A percentile compares a stretch with the other conserved stretches of the same genome.
phyloP scores from a whole-genome alignment of 768 basidiomycete genomes.

The Paxillus rubicundulus region DNA sequence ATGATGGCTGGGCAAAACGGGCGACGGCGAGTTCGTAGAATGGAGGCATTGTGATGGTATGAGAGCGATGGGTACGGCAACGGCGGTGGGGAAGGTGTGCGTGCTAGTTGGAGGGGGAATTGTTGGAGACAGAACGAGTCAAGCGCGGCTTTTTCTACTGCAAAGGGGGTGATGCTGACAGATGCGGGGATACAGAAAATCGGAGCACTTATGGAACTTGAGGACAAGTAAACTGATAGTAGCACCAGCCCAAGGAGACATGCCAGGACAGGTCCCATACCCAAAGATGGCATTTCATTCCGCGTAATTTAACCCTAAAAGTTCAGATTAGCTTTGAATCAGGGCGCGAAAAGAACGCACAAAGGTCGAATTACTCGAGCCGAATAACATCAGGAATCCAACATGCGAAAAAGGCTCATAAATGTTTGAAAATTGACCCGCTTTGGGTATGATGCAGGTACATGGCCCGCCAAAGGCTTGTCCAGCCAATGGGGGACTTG shows the following conservation, averaged over 20 bases:
- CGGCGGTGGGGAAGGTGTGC: background rate
- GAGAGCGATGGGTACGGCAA: background rate
- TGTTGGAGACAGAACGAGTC: background rate
- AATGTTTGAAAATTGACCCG: too few species aligned
- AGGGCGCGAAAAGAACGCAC: constrained; percentile 14
- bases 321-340: constrained; percentile 29
- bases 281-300: too few species aligned
- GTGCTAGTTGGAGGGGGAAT: background rate
- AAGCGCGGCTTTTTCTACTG: constrained; percentile 22
- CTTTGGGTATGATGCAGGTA: too few species aligned
- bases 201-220: constrained; percentile 8
- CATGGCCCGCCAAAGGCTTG: too few species aligned
- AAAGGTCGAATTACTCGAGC: too few species aligned
- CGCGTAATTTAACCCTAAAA: constrained; percentile 32
- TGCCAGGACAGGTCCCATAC: background rate
- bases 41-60: constrained; percentile 25
- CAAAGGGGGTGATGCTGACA: constrained; percentile 6
- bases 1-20: constrained; percentile 23
- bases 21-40: constrained; percentile 33
- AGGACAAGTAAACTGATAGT: constrained; percentile 16
- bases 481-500: too few species aligned
- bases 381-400: too few species aligned
- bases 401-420: too few species aligned
- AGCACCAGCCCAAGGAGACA: too few species aligned
- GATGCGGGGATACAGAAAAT: constrained; percentile 4